These are phyloP conservation scores for Vitis rupestris DNA, from an alignment of 164 flowering plant genomes.

Conservation along the genomic window DNA sequence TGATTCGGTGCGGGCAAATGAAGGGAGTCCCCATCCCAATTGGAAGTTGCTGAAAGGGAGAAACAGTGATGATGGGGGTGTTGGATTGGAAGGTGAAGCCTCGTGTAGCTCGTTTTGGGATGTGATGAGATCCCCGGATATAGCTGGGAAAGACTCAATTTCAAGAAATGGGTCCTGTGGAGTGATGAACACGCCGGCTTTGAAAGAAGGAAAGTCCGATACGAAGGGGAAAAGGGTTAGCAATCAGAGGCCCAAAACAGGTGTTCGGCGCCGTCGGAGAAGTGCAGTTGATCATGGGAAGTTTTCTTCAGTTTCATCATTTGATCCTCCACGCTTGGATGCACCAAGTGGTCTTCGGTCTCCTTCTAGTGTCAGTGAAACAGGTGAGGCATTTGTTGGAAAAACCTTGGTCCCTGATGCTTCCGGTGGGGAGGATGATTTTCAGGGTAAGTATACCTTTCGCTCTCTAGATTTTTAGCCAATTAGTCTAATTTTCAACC, in stretches of 20 bases:
- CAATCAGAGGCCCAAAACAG: conserved; percentile 30
- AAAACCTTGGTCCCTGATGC: conserved; percentile 16
- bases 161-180: conserved; percentile 1
- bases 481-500: background rate
- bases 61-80: conserved; percentile 14
- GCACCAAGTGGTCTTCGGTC: conserved; percentile 7
- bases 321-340: conserved; percentile 17
- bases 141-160: conserved; percentile 8
- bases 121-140: conserved; percentile 14
- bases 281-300: conserved; percentile 19
- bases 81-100: conserved; percentile 45
- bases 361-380: conserved; percentile 12
- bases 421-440: conserved; percentile 4
- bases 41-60: conserved; percentile 11
- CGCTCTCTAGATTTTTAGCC: background rate
- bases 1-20: conserved; percentile 32
- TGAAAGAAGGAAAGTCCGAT: conserved; percentile 25
- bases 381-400: conserved; percentile 16
- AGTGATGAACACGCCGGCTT: background rate
- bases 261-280: conserved; percentile 37
- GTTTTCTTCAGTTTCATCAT: conserved; percentile 24
- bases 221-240: conserved; percentile 44
- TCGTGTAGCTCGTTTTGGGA: conserved; percentile 48
- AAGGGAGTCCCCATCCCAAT: conserved; percentile 11
- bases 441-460: conserved; percentile 18